Conservation (phyloP, 2,329 filamentous ascomycete species). For the Penicillium sp. region DNA sequence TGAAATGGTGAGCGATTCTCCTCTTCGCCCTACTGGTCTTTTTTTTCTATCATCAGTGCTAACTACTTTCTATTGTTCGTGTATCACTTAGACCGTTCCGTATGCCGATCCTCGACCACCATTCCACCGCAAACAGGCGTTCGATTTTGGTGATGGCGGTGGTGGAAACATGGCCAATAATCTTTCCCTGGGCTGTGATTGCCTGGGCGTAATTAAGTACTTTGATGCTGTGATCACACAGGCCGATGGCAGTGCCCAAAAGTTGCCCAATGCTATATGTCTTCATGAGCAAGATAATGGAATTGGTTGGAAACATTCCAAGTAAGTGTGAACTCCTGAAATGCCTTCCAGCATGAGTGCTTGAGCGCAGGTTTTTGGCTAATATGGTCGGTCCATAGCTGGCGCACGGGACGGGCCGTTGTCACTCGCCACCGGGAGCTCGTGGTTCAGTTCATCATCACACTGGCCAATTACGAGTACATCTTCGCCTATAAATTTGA, state of each 20-base stretch:
- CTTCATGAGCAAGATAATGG: slow-evolving; percentile 69
- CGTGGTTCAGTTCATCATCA: slow-evolving; percentile 68
- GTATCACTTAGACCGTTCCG: slow-evolving; percentile 52
- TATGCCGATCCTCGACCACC: slow-evolving; percentile 69
- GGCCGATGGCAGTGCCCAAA: slow-evolving; percentile 57
- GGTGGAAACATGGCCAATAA: slow-evolving; percentile 70
- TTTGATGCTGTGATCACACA: slow-evolving; percentile 62
- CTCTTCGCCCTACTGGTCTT: neutral
- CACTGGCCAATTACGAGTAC: slow-evolving; percentile 57
- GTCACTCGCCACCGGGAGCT: slow-evolving; percentile 64
- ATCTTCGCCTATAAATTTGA: slow-evolving; percentile 55
- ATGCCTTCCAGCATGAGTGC: too few species aligned
- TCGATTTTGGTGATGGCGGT: slow-evolving; percentile 72
- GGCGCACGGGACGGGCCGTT: slow-evolving; percentile 64
- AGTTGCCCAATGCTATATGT: slow-evolving; percentile 66
- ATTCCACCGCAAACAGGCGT: slow-evolving; percentile 71
- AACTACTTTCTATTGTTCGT: too few species aligned
- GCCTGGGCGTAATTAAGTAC: slow-evolving; percentile 69
- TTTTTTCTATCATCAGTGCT: neutral
- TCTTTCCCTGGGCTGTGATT: slow-evolving; percentile 52
- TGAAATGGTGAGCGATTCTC: slow-evolving; percentile 60
- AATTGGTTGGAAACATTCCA: slow-evolving; percentile 71
- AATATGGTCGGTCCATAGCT: slow-evolving; percentile 31
- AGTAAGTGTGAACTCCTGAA: slow-evolving; percentile 32
- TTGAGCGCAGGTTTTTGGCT: too few species aligned